Evolutionary conservation across 371 early-diverging fungal species (phyloP).

Genomic region (Rhizopus microsporus): DNA sequence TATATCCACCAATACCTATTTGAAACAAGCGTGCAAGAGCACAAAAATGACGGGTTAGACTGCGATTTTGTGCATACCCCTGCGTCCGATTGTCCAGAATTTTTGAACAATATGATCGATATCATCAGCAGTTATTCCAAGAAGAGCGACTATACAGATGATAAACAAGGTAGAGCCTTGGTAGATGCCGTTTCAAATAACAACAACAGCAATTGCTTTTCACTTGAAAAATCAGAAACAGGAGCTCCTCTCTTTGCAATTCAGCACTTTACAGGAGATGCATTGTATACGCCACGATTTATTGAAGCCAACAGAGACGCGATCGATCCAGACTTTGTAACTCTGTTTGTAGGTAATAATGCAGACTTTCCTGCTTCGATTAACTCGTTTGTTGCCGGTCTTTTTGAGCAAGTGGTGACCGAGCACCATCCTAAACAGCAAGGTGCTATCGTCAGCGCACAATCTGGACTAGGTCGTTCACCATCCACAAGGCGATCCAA

Average conservation of each 20-base stretch:
- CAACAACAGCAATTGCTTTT: slow-evolving; percentile 32
- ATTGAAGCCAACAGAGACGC: slow-evolving; percentile 62
- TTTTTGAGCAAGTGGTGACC: slow-evolving; percentile 41
- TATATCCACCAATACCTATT: slow-evolving; percentile 64
- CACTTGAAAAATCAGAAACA: slow-evolving; percentile 29
- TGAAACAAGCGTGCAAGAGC: slow-evolving; percentile 44
- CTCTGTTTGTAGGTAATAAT: slow-evolving; percentile 58
- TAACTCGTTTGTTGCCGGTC: slow-evolving; percentile 5
- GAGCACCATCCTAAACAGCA: slow-evolving; percentile 54
- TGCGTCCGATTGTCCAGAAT: slow-evolving; percentile 21
- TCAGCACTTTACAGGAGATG: slow-evolving; percentile 73
- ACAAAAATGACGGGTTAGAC: slow-evolving; percentile 47
- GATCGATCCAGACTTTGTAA: slow-evolving; percentile 76
- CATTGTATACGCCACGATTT: slow-evolving; percentile 76
- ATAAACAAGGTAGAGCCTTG: slow-evolving; percentile 22
- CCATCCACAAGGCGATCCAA: slow-evolving; percentile 23
- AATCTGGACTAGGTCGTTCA: slow-evolving; percentile 52
- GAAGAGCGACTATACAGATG: slow-evolving; percentile 42
- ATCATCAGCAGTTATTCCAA: slow-evolving; percentile 32
- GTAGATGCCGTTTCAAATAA: slow-evolving; percentile 23
- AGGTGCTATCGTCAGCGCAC: slow-evolving; percentile 56
- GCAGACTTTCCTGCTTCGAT: slow-evolving; percentile 37
- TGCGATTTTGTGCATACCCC: neutral
- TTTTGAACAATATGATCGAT: slow-evolving; percentile 35
- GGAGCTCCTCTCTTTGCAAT: slow-evolving; percentile 56